A percentile compares a stretch with the other conserved stretches of the same genome.
These are phyloP conservation scores for Barnettozyma botsteinii DNA, from an alignment of 805 yeast genomes.

Conservation along the genomic window DNA sequence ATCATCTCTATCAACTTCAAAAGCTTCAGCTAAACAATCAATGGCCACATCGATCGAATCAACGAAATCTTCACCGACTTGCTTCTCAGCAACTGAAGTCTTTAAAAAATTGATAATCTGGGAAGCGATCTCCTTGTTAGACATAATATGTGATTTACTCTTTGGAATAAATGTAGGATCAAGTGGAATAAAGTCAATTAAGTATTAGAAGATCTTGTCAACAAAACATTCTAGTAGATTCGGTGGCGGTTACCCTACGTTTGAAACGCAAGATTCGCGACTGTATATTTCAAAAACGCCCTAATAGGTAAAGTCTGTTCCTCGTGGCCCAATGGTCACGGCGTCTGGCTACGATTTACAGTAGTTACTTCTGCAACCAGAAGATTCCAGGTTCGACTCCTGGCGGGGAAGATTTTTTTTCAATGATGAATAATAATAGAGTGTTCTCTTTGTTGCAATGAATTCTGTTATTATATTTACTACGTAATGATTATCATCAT, in stretches of 20 bases:
- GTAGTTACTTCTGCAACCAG: slow-evolving; percentile 37
- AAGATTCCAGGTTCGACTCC: slow-evolving; percentile 33
- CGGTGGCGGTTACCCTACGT: background rate
- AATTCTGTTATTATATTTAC: too few relatives aligned
- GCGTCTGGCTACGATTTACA: slow-evolving; percentile 62
- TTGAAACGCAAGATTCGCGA: too few relatives aligned
- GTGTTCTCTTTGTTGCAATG: too few relatives aligned
- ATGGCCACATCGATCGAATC: slow-evolving; percentile 93
- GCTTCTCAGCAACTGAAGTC: slow-evolving; percentile 50
- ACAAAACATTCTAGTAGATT: slow-evolving; percentile 1
- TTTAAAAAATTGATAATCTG: slow-evolving; percentile 71
- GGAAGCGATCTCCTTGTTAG: slow-evolving; percentile 59
- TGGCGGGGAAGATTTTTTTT: slow-evolving; percentile 30
- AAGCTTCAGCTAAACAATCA: slow-evolving; percentile 87
- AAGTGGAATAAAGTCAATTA: background rate
- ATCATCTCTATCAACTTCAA: slow-evolving; percentile 53
- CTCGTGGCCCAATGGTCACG: slow-evolving; percentile 75
- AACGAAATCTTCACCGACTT: slow-evolving; percentile 67
- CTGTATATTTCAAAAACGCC: too few relatives aligned
- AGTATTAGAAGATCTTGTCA: background rate
- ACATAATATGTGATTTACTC: slow-evolving; percentile 12
- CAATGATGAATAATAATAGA: too few relatives aligned
- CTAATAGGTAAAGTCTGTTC: too few relatives aligned
- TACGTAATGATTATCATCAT: too few relatives aligned
- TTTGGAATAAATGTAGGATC: too few relatives aligned